phyloP scores from a whole-genome alignment of 1,139 yeast species.

The Yamadazyma dushanensis region DNA sequence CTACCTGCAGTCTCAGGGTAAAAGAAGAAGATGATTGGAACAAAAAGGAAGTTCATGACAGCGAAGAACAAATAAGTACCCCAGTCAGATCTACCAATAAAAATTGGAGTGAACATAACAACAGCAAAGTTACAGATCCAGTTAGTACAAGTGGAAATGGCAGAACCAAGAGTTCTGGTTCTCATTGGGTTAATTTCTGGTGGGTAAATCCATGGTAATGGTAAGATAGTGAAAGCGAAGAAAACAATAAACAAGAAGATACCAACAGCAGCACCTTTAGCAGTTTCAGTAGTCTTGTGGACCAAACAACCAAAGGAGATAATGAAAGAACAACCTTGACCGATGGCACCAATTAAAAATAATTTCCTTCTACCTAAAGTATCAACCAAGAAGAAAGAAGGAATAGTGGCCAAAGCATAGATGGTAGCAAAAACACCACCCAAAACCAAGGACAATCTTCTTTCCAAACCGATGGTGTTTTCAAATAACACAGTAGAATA shows the following conservation, averaged over 20 bases:
- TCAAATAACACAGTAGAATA: slow-evolving; percentile 61
- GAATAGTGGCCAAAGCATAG: slow-evolving; percentile 58
- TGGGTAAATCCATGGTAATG: slow-evolving; percentile 57
- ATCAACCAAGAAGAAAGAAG: slow-evolving; percentile 62
- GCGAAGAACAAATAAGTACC: slow-evolving; percentile 46
- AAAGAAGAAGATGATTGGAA: slow-evolving; percentile 43
- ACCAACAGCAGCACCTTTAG: slow-evolving; percentile 50
- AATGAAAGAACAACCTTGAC: slow-evolving; percentile 40
- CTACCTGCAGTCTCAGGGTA: slow-evolving; percentile 50
- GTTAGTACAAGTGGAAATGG: slow-evolving; percentile 46
- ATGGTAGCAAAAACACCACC: slow-evolving; percentile 63
- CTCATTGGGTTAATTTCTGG: slow-evolving; percentile 60
- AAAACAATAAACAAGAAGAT: slow-evolving; percentile 50
- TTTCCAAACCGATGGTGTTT: slow-evolving; percentile 47
- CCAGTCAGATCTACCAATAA: slow-evolving; percentile 36
- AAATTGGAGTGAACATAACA: slow-evolving; percentile 46
- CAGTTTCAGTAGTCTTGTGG: slow-evolving; percentile 27
- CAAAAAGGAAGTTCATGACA: slow-evolving; percentile 31
- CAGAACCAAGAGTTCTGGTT: slow-evolving; percentile 56
- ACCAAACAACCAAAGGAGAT: slow-evolving; percentile 42
- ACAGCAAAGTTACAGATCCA: slow-evolving; percentile 45
- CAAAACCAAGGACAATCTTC: slow-evolving; percentile 52
- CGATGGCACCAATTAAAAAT: slow-evolving; percentile 46
- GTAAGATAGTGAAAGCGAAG: slow-evolving; percentile 55
- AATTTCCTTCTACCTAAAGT: slow-evolving; percentile 62